Conservation (phyloP, 257 asterid species). For the Forsythia suspensa region DNA sequence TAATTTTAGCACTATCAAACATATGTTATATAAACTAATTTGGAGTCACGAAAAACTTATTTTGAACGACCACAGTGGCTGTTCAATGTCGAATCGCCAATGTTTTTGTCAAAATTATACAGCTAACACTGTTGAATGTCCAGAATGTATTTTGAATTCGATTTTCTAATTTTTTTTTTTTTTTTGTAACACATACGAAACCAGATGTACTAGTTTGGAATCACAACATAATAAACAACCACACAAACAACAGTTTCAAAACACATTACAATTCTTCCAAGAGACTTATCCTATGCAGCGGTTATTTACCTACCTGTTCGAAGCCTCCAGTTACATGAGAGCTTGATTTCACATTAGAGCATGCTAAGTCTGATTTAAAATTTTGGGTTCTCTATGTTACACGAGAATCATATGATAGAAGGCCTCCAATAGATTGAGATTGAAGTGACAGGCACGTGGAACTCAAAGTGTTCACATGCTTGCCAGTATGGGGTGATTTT, state of each 20-base stretch:
- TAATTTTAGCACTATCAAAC: no score
- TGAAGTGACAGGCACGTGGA: slow-evolving; percentile 11
- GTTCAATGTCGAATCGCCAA: no score
- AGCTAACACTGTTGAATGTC: no score
- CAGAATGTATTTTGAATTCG: no score
- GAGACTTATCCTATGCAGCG: background rate
- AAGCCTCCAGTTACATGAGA: background rate
- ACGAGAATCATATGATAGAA: background rate
- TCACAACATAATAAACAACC: no score
- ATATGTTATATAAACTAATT: no score
- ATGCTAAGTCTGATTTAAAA: background rate
- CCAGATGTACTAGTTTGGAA: no score
- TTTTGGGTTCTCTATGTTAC: slow-evolving; percentile 15
- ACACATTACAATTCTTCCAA: background rate
- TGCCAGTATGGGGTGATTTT: background rate
- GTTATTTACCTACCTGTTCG: background rate
- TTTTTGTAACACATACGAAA: no score
- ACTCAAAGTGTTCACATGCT: background rate
- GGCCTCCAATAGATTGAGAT: slow-evolving; percentile 7
- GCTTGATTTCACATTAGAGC: slow-evolving; percentile 1
- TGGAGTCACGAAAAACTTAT: no score
- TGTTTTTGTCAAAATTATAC: no score
- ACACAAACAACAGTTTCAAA: background rate
- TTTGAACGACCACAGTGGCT: no score
- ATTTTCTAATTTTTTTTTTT: no score